Evolutionary conservation across 139 green algal species (phyloP), one percentile per base, ranked within the genome.

Genomic region (Chlamydomonas asymmetrica): DNA sequence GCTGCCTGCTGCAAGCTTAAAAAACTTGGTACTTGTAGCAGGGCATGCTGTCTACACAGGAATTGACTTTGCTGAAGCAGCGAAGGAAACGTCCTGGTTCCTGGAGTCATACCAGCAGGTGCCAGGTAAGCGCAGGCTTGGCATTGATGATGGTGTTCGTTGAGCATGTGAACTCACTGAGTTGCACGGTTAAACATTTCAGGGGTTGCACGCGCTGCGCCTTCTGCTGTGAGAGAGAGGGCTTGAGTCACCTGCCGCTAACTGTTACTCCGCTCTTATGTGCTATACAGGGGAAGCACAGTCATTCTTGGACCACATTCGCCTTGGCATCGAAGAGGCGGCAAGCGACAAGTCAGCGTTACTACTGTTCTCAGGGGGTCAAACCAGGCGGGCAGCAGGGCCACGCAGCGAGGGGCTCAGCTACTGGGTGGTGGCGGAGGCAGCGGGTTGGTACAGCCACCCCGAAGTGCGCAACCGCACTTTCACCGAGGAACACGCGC

Each of bases 241-340:
- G n/a, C n/a, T n/a, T n/a, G n/a, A n/a, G n/a, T n/a, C n/a, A n/a
- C n/a, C n/a, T n/a, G n/a, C n/a, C n/a, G n/a, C n/a, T n/a, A n/a
- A n/a, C n/a, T n/a, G n/a, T n/a, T n/a, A n/a, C n/a, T n/a, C n/a
- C n/a, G n/a, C n/a, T n/a, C n/a, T n/a, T n/a, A n/a, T n/a, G n/a
- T n/a, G n/a, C n/a, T n/a, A n/a, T 8, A 59, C 81, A 49, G 92
- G 93, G 2, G 87, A 97, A 71, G 89, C 88, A 1, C 65, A 92
- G 29, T 90, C 78, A 6, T 97, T 97, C 40, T 38, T 97, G 56
- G 76, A 96, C 61, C 93, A 97, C 78, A 97, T 97, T 34, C 62
- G 84, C 45, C 62, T 93, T 54, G 93, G 93, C 34, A 86, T 97
- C 10, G 54, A 79, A 45, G 78, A 87, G 75, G 93, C 93, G 39